A percentile compares a stretch with the other conserved stretches of the same genome.
phyloP scores from a whole-genome alignment of 495 filamentous ascomycete genomes.

The Staphylotrichum longicolle region DNA sequence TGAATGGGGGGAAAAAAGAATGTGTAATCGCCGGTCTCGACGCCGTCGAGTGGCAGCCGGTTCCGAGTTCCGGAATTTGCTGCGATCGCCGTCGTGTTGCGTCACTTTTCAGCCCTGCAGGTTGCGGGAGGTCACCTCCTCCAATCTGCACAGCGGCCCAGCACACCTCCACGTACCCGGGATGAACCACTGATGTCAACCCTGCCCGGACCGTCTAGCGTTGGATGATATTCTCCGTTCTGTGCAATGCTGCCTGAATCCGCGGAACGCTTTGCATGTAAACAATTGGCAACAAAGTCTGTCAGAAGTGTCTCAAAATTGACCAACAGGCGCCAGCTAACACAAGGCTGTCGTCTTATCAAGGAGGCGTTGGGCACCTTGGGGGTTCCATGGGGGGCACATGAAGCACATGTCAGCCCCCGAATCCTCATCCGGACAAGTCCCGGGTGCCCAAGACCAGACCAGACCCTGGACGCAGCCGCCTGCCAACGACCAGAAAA shows the following conservation, averaged over 20 bases:
- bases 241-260: too few relatives aligned
- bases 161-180: background rate
- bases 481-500: background rate
- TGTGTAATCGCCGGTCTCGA: too few relatives aligned
- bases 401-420: constrained; percentile 25
- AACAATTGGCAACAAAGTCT: too few relatives aligned
- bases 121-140: constrained; percentile 1
- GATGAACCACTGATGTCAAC: too few relatives aligned
- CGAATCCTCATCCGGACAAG: constrained; percentile 3
- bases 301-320: background rate
- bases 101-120: constrained; percentile 22
- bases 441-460: background rate
- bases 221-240: too few relatives aligned
- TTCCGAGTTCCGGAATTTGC: background rate
- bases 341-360: too few relatives aligned
- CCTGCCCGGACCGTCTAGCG: too few relatives aligned
- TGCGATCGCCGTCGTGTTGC: constrained; percentile 12
- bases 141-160: constrained; percentile 3
- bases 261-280: too few relatives aligned
- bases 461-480: background rate
- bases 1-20: too few relatives aligned
- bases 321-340: too few relatives aligned
- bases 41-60: too few relatives aligned
- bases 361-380: background rate
- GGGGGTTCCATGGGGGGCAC: constrained; percentile 11